These are phyloP conservation scores for Hypholoma sublateritium DNA, from an alignment of 768 basidiomycete genomes.

Conservation along the genomic window DNA sequence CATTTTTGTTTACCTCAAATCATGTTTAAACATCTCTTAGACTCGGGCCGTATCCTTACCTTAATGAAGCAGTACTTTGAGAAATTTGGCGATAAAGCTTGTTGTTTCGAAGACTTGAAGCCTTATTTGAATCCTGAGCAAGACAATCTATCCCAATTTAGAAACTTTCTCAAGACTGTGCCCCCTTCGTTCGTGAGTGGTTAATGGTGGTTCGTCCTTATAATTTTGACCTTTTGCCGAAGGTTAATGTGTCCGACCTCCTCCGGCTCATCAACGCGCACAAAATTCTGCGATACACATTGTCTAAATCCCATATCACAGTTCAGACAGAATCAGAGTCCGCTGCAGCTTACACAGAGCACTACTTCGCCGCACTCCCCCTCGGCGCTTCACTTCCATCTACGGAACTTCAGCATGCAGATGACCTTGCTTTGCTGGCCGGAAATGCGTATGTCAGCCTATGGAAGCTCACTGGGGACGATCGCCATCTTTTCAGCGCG, in stretches of 20 bases:
- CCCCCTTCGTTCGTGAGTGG: constrained; percentile 47
- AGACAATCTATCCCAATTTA: constrained; percentile 50
- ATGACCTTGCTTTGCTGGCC: constrained; percentile 80
- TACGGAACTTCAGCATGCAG: constrained; percentile 85
- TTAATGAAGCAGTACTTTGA: constrained; percentile 70
- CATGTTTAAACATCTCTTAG: constrained; percentile 29
- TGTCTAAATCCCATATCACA: constrained; percentile 48
- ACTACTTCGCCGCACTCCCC: constrained; percentile 67
- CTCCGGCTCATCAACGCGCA: constrained; percentile 70
- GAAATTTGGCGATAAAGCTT: constrained; percentile 75
- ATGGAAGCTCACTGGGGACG: constrained; percentile 58
- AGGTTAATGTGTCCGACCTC: constrained; percentile 57
- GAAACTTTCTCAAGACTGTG: constrained; percentile 48
- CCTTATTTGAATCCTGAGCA: constrained; percentile 58
- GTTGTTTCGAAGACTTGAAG: constrained; percentile 84
- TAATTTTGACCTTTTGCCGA: constrained; percentile 5
- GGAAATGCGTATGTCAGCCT: constrained; percentile 64
- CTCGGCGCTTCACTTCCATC: constrained; percentile 64
- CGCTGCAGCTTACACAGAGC: constrained; percentile 50
- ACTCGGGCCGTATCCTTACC: constrained; percentile 39
- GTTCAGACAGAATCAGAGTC: constrained; percentile 55
- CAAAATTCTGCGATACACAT: constrained; percentile 69
- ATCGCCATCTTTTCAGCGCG: constrained; percentile 63
- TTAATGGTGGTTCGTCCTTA: not conserved
- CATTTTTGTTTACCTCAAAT: not conserved